Percentiles rank a stretch among this genome's conserved stretches.
phyloP scores from a whole-genome alignment of 1,284 basidiomycete genomes.

The Malassezia equina region DNA sequence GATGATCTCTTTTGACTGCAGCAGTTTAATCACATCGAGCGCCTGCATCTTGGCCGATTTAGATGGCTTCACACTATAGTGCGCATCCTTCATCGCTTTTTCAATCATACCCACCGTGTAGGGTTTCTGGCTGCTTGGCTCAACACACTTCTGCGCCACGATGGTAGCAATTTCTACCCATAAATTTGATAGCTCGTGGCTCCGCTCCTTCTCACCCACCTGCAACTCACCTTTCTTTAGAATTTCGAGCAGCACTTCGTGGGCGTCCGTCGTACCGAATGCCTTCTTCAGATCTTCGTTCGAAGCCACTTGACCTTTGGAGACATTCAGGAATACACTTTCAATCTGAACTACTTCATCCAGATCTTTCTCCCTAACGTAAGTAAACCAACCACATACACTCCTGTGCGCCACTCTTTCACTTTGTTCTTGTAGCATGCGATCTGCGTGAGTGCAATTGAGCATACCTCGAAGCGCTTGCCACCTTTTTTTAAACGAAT shows the following conservation, averaged over 20 bases:
- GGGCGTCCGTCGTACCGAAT: constrained; percentile 66
- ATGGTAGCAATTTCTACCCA: constrained; percentile 87
- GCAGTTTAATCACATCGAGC: constrained; percentile 74
- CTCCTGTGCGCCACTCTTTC: constrained; percentile 83
- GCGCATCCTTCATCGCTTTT: constrained; percentile 90
- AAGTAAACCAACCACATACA: constrained; percentile 49
- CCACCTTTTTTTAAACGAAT: constrained; percentile 92
- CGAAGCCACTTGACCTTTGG: constrained; percentile 87
- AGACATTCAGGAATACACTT: constrained; percentile 90
- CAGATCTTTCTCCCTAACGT: constrained; percentile 63
- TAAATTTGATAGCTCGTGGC: constrained; percentile 71
- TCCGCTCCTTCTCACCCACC: constrained; percentile 90
- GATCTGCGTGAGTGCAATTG: constrained; percentile 52
- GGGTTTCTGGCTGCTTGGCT: constrained; percentile 75
- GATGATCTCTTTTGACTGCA: constrained; percentile 63
- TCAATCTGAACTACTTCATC: constrained; percentile 95
- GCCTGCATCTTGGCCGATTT: constrained; percentile 83
- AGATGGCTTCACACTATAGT: constrained; percentile 75
- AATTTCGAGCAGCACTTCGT: constrained; percentile 79
- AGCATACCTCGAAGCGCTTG: constrained; percentile 70
- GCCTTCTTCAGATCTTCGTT: constrained; percentile 79
- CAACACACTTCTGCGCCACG: constrained; percentile 88
- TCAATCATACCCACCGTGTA: constrained; percentile 94
- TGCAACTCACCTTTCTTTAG: constrained; percentile 92
- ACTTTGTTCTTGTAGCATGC: constrained; percentile 99